These are phyloP conservation scores for Candida michaelii DNA, from an alignment of 805 yeast species.

Conservation along the genomic window DNA sequence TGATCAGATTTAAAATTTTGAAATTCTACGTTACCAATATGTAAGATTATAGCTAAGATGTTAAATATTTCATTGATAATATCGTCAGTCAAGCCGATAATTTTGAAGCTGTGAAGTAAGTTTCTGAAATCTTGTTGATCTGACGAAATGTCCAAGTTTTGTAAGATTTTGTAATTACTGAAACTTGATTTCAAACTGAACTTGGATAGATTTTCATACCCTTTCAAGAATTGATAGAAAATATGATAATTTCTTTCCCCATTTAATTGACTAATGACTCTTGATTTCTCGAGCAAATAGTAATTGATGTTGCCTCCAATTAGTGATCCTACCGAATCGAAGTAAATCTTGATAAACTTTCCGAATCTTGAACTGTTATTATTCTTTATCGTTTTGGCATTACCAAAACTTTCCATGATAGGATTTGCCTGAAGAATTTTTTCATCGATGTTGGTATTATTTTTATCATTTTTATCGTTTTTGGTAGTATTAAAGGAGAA, in stretches of 20 bases:
- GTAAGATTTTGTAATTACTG: conserved; percentile 55
- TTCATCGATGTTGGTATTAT: conserved; percentile 54
- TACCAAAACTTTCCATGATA: conserved; percentile 92
- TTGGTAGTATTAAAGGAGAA: conserved; percentile 51
- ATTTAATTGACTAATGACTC: conserved; percentile 75
- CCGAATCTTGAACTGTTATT: conserved; percentile 97
- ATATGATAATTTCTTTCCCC: conserved; percentile 91
- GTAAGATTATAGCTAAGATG: conserved; percentile 73
- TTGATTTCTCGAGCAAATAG: conserved; percentile 89
- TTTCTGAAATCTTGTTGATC: conserved; percentile 57
- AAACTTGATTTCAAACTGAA: conserved; percentile 44
- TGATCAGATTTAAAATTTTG: conserved; percentile 68
- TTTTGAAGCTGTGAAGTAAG: conserved; percentile 65
- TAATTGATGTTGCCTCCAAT: conserved; percentile 92
- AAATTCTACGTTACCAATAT: conserved; percentile 82
- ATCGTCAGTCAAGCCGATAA: conserved; percentile 63
- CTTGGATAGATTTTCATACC: conserved; percentile 52
- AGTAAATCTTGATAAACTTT: conserved; percentile 86
- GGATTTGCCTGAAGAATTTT: conserved; percentile 94
- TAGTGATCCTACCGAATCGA: conserved; percentile 57
- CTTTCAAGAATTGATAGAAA: conserved; percentile 81
- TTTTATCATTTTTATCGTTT: neutral
- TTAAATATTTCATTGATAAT: conserved; percentile 62
- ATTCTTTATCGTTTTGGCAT: conserved; percentile 92
- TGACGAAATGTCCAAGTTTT: conserved; percentile 59